These are phyloP conservation scores for Baorangia bicolor DNA, from an alignment of 768 basidiomycete genomes.

Conservation along the genomic window DNA sequence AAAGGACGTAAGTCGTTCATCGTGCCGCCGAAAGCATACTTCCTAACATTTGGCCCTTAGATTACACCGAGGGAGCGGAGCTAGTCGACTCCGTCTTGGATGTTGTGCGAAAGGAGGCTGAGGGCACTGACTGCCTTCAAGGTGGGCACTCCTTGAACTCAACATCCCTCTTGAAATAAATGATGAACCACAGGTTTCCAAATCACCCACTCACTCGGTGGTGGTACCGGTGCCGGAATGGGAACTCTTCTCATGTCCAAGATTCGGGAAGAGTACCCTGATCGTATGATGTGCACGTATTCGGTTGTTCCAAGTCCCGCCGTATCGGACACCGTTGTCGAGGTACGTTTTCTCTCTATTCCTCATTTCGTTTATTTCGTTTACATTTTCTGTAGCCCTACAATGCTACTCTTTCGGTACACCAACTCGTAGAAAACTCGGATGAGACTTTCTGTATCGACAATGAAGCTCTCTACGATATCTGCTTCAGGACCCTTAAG, in stretches of 20 bases:
- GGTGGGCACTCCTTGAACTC: conserved; percentile 49
- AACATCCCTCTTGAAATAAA: conserved; percentile 4
- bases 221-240: conserved; percentile 99
- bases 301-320: conserved; percentile 97
- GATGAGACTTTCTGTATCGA: conserved; percentile 99
- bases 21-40: fast-evolving
- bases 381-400: conserved; percentile 64
- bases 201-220: conserved; percentile 97
- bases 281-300: conserved; percentile 99
- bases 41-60: conserved; percentile 3
- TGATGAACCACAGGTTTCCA: conserved; percentile 73
- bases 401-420: conserved; percentile 97
- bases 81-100: conserved; percentile 97
- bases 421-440: conserved; percentile 99
- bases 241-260: conserved; percentile 98
- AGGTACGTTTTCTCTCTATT: conserved; percentile 46
- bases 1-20: conserved; percentile 83
- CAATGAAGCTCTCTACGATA: conserved; percentile 98
- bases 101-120: conserved; percentile 98
- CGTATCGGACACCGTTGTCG: conserved; percentile 98
- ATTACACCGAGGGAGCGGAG: conserved; percentile 96
- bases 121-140: conserved; percentile 95
- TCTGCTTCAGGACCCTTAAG: conserved; percentile 98
- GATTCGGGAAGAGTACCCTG: conserved; percentile 98
- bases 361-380: not conserved